These are phyloP conservation scores for Starmerella gropengiesseri DNA, from an alignment of 805 yeast genomes.

Conservation along the genomic window DNA sequence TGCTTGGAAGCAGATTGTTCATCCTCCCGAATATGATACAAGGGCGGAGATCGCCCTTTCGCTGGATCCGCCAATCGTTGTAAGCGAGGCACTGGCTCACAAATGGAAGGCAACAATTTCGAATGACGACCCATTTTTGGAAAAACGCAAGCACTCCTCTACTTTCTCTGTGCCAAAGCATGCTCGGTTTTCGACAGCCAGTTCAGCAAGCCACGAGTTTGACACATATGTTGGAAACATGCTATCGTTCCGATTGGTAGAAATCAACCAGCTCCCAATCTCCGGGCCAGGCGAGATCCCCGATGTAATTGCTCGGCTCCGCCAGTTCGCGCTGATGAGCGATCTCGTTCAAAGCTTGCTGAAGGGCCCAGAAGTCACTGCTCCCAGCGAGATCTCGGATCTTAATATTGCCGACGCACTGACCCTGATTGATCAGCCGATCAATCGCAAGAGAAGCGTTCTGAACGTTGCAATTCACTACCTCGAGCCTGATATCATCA, in stretches of 20 bases:
- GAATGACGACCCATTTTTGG: constrained; percentile 10
- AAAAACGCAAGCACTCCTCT: constrained; percentile 11
- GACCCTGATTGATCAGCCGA: constrained; percentile 20
- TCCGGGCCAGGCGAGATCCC: constrained; percentile 27
- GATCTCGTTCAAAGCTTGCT: constrained; percentile 17
- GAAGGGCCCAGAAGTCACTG: constrained; percentile 14
- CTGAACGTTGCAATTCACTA: constrained; percentile 11
- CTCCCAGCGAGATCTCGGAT: constrained; percentile 18
- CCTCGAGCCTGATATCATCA: neutral
- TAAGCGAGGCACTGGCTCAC: constrained; percentile 20
- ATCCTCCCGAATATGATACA: constrained; percentile 20
- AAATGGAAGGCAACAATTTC: constrained; percentile 14
- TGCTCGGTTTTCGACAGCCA: constrained; percentile 16
- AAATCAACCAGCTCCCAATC: constrained; percentile 25
- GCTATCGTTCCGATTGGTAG: constrained; percentile 24
- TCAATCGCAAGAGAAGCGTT: constrained; percentile 10
- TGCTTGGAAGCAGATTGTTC: constrained; percentile 11
- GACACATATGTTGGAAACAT: constrained; percentile 24
- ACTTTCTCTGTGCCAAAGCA: constrained; percentile 16
- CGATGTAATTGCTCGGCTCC: constrained; percentile 19
- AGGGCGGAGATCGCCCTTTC: constrained; percentile 28
- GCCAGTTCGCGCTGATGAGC: constrained; percentile 17
- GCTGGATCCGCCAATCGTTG: constrained; percentile 30
- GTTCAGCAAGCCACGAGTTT: constrained; percentile 13
- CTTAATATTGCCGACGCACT: constrained; percentile 25